A percentile compares a stretch with the other conserved stretches of the same genome.
Conservation (phyloP, 345 rosid species). For the Melastoma malabathricum region DNA sequence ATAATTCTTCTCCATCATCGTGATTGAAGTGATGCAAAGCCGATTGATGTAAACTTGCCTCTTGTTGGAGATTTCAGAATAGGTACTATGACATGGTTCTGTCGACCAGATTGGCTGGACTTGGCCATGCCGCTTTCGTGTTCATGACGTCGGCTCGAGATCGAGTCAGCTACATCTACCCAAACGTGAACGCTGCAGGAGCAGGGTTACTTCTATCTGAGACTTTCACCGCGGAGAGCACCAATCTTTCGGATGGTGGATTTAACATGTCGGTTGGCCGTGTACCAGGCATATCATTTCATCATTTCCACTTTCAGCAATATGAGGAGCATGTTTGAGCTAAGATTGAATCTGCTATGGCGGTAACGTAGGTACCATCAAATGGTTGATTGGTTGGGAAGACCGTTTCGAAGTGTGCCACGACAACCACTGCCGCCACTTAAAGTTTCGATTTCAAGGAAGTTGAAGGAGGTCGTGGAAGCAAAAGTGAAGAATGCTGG, state of each 20-base stretch:
- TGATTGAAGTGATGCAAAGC: not conserved
- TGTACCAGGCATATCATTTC: not conserved
- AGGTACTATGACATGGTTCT: conserved; percentile 92
- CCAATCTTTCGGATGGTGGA: conserved; percentile 68
- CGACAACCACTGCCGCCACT: conserved; percentile 54
- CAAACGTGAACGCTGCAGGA: conserved; percentile 91
- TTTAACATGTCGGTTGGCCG: conserved; percentile 46
- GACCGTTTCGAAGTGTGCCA: conserved; percentile 67
- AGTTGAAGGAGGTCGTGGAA: conserved; percentile 61
- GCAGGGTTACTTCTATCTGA: conserved; percentile 73
- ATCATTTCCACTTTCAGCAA: not conserved
- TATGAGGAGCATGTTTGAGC: not conserved
- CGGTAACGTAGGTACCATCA: conserved; percentile 52
- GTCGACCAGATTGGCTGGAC: conserved; percentile 84
- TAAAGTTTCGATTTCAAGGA: conserved; percentile 65
- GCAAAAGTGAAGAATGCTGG: conserved; percentile 60
- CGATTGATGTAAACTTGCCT: not conserved
- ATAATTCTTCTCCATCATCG: not conserved
- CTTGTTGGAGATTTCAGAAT: conserved; percentile 26
- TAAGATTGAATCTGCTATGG: not conserved
- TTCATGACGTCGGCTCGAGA: conserved; percentile 83
- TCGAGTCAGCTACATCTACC: conserved; percentile 75
- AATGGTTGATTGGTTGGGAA: conserved; percentile 81
- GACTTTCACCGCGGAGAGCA: conserved; percentile 49
- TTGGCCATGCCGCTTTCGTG: conserved; percentile 83